Conservation (phyloP, 1,139 yeast genomes). For the Yamadazyma epiphylla region DNA sequence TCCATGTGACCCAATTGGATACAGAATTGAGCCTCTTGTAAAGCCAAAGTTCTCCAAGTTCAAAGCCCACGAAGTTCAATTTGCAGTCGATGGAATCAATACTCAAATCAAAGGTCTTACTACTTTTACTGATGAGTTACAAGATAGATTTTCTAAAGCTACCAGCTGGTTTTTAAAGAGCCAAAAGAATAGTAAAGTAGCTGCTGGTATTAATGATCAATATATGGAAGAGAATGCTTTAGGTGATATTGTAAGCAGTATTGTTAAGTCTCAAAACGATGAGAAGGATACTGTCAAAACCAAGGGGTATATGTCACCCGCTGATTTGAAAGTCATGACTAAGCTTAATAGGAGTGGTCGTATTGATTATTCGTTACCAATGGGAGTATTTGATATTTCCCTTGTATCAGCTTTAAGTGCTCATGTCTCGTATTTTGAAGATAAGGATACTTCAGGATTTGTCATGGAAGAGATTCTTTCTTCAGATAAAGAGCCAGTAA, state of each 20-base stretch:
- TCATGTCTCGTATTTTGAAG: slow-evolving; percentile 86
- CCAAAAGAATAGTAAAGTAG: slow-evolving; percentile 9
- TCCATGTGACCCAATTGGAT: slow-evolving; percentile 86
- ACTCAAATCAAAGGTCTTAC: slow-evolving; percentile 39
- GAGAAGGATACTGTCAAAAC: slow-evolving; percentile 11
- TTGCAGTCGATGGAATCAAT: slow-evolving; percentile 48
- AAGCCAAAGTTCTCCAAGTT: slow-evolving; percentile 49
- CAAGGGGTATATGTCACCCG: slow-evolving; percentile 14
- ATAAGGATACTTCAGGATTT: slow-evolving; percentile 79
- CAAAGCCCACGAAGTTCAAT: slow-evolving; percentile 60
- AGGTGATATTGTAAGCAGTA: slow-evolving; percentile 39
- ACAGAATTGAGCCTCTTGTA: slow-evolving; percentile 79
- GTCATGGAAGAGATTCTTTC: slow-evolving; percentile 53
- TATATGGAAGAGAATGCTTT: slow-evolving; percentile 37
- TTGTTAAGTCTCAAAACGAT: slow-evolving; percentile 22
- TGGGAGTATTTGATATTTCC: slow-evolving; percentile 77
- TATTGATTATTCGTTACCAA: slow-evolving; percentile 76
- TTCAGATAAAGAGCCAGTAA: slow-evolving; percentile 16
- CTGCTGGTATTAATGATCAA: slow-evolving; percentile 17
- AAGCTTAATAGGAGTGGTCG: slow-evolving; percentile 66
- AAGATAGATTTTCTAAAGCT: slow-evolving; percentile 43
- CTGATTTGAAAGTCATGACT: slow-evolving; percentile 32
- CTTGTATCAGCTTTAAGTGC: slow-evolving; percentile 78
- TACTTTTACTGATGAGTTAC: slow-evolving; percentile 41
- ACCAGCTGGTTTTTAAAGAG: slow-evolving; percentile 38